Base-by-base conservation (phyloP, 1,284 basidiomycete species). In the Anthracocystis walkeri region DNA sequence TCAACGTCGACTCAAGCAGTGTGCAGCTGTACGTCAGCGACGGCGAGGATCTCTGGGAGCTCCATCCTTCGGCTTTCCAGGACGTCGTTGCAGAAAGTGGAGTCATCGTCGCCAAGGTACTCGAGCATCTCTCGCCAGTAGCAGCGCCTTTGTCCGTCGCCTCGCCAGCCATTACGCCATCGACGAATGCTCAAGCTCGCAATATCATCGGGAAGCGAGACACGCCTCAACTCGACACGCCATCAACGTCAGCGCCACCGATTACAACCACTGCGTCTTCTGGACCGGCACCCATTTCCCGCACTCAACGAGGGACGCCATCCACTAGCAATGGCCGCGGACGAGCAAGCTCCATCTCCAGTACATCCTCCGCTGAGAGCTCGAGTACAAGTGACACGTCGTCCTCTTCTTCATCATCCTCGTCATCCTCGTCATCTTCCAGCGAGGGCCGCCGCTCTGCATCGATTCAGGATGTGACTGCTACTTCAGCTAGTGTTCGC, bases 41-140 rank as follows among this genome's bases (percentile, higher is more conserved):
- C 20, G 65, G 67, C 5, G 52, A 63, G n/a, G 72, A 75, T 12
- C 67, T 75, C 3, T 75, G 72, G 72, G 72, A 75, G 53, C 50
- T 75, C 0, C 65, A 69, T 50, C 66, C 66, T 0, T 75, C 65
- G 18, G 72, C 72, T 7, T 75, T 74, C 42, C 58, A 68, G 11
- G 65, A 74, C 50, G 65, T 74, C 3, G 65, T 74, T 4, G 61
- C 59, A 3, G 71, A 74, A 4, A 68, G 65, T 33, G 61, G 71
- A 4, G 50, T 74, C 35, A 74, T 74, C 25, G 54, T 74, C 8
- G 71, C 62, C 18, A 60, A 61, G 50, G 51, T 58, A 7, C 14
- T 65, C 35, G 35, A 38, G 35, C 35, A 38, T 14, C 2, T 16
- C 14, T 16, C 12, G 35, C 35, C 35, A 38, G 12, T 38, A 10